A percentile compares a stretch with the other conserved stretches of the same genome.
Evolutionary conservation across 2,329 filamentous ascomycete genomes (phyloP).

Genomic region (Neurospora sp.): DNA sequence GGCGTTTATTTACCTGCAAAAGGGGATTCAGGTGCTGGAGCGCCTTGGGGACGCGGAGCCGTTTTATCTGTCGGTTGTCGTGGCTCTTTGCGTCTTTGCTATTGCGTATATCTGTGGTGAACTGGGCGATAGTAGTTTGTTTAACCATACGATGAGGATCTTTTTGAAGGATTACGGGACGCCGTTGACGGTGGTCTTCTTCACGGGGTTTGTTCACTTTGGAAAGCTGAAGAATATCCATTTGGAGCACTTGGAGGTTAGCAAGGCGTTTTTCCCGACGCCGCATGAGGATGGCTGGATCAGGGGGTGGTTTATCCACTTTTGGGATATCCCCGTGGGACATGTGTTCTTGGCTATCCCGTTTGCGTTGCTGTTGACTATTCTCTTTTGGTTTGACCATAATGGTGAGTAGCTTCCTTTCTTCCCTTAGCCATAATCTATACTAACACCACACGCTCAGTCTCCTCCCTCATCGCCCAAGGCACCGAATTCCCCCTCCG

Average conservation of each 20-base stretch:
- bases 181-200: slow-evolving; percentile 73
- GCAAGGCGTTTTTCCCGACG: slow-evolving; percentile 71
- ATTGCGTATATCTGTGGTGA: slow-evolving; percentile 65
- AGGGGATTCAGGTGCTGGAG: slow-evolving; percentile 77
- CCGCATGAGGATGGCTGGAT: slow-evolving; percentile 53
- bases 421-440: neutral
- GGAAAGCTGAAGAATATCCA: slow-evolving; percentile 67
- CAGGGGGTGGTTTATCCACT: slow-evolving; percentile 47
- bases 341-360: slow-evolving; percentile 81
- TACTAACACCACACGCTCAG: slow-evolving; percentile 28
- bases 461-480: slow-evolving; percentile 73
- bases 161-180: slow-evolving; percentile 89
- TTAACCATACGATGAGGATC: slow-evolving; percentile 64
- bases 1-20: slow-evolving; percentile 83
- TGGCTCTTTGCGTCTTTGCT: slow-evolving; percentile 68
- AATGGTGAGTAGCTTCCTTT: slow-evolving; percentile 46
- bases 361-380: slow-evolving; percentile 72
- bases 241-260: slow-evolving; percentile 64
- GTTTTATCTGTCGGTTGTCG: slow-evolving; percentile 70
- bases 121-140: slow-evolving; percentile 60
- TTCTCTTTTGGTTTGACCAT: slow-evolving; percentile 85
- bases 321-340: slow-evolving; percentile 64
- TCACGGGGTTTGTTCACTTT: slow-evolving; percentile 80
- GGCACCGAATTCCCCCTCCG: slow-evolving; percentile 72
- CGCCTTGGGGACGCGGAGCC: slow-evolving; percentile 57